These are phyloP conservation scores for Trichoderma cornu-damae DNA, from an alignment of 2,329 filamentous ascomycete species.

Conservation along the genomic window DNA sequence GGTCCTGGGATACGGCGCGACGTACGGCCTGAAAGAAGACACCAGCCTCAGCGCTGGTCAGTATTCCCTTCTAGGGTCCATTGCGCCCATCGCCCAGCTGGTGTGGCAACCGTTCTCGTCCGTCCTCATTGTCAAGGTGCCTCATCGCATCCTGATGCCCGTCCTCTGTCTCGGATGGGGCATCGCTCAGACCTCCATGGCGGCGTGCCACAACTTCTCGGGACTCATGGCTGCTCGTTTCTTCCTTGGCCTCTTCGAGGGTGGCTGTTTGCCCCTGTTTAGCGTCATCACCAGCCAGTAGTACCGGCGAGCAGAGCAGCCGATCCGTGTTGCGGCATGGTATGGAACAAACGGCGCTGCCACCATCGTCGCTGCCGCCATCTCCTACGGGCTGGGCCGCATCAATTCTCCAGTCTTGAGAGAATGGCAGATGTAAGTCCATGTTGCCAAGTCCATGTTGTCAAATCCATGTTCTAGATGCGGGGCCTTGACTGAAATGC, in stretches of 20 bases:
- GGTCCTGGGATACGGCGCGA: slow-evolving; percentile 53
- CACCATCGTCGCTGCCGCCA: slow-evolving; percentile 50
- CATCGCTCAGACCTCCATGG: slow-evolving; percentile 41
- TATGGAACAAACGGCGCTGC: slow-evolving; percentile 58
- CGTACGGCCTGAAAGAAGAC: slow-evolving; percentile 49
- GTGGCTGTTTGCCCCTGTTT: slow-evolving; percentile 46
- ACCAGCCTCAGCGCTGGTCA: slow-evolving; percentile 47
- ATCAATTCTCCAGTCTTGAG: slow-evolving; percentile 34
- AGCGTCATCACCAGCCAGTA: slow-evolving; percentile 45
- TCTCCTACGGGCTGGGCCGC: slow-evolving; percentile 54
- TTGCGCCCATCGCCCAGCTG: slow-evolving; percentile 55
- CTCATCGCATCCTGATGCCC: slow-evolving; percentile 55
- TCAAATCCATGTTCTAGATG: no score
- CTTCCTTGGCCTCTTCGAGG: slow-evolving; percentile 46
- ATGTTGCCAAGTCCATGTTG: background rate
- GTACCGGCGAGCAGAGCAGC: slow-evolving; percentile 52
- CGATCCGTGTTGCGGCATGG: slow-evolving; percentile 59
- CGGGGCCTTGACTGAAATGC: background rate
- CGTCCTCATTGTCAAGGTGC: slow-evolving; percentile 55
- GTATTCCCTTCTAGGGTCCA: slow-evolving; percentile 54
- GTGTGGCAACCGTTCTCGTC: slow-evolving; percentile 57
- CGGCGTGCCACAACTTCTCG: slow-evolving; percentile 43
- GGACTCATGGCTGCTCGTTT: slow-evolving; percentile 46
- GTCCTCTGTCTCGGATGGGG: slow-evolving; percentile 43
- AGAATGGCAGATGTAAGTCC: slow-evolving; percentile 25